These are phyloP conservation scores for Zygoascus biomembranicola DNA, from an alignment of 805 yeast species.

Conservation along the genomic window DNA sequence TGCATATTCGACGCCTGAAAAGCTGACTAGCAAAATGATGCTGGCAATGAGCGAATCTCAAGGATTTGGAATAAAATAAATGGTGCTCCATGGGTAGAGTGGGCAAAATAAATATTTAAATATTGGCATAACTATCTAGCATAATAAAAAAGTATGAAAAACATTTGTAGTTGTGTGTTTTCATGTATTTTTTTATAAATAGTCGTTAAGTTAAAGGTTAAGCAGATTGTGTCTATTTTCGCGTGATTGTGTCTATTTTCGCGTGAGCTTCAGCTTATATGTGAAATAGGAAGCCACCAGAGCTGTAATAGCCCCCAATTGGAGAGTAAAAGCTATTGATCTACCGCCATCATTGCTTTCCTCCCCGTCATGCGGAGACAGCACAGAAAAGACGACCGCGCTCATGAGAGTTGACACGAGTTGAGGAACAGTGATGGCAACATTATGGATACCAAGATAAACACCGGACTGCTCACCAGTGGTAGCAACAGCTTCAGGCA, in stretches of 20 bases:
- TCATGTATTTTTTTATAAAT: neutral
- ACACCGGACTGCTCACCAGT: slow-evolving; percentile 28
- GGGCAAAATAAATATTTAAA: neutral
- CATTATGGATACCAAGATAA: slow-evolving; percentile 33
- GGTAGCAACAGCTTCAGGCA: slow-evolving; percentile 3
- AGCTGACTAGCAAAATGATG: slow-evolving; percentile 48
- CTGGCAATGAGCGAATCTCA: slow-evolving; percentile 70
- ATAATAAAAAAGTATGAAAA: neutral
- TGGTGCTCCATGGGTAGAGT: neutral
- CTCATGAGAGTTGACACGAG: slow-evolving; percentile 33
- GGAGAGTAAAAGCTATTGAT: slow-evolving; percentile 31
- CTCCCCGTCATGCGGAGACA: slow-evolving; percentile 6
- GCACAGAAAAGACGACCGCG: slow-evolving; percentile 27
- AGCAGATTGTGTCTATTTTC: neutral
- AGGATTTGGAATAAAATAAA: slow-evolving; percentile 72
- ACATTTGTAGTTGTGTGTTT: neutral
- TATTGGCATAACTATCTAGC: neutral
- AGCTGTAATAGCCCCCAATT: slow-evolving; percentile 30
- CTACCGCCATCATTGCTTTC: slow-evolving; percentile 27
- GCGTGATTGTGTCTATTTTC: neutral
- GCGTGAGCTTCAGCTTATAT: neutral
- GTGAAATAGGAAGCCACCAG: slow-evolving; percentile 26
- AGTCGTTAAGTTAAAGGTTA: neutral
- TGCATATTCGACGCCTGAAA: slow-evolving; percentile 50
- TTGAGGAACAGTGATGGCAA: slow-evolving; percentile 33